Evolutionary conservation across 192 early-diverging fungal species (phyloP), one percentile per base, ranked within the genome.

Genomic region (Dissophora globulifera): DNA sequence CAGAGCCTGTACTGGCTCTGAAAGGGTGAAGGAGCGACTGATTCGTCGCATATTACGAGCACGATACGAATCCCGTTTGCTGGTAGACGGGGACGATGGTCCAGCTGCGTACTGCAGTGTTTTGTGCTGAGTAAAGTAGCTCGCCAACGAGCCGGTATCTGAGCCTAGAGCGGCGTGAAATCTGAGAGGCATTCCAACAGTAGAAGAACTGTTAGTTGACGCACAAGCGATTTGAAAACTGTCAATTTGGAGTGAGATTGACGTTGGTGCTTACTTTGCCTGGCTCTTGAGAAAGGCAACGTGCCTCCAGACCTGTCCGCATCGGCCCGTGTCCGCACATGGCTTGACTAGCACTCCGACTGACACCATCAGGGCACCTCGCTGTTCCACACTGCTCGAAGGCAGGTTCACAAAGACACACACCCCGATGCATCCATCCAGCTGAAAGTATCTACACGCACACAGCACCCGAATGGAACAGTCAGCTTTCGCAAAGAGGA

Each of bases 361-460:
- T 23, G 83, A 67, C 2, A 78, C 63, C 86, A 88, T 88, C 27
- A 55, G 65, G 22, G 86, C 83, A n/a, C 86, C 86, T 35, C 86
- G 75, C 15, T 83, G 72, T 33, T 67, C 62, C 1, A 67, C 55
- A 10, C 47, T 49, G 35, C 79, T 63, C 1, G 70, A 71, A 1
- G 69, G 69, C 6, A 51, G 61, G 33, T 86, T 86, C 47, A 62
- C 35, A 60, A 81, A 88, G 26, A 81, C 83, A 12, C 78, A 65
- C 16, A 88, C 32, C 10, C 86, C 86, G 50, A 78, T 60, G 35
- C 75, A 79, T 2, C 56, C 55, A 13, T 65, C 59, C 35, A 69
- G 55, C 10, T 78, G 67, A 56, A 88, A 88, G 29, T 82, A 85
- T 79, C 86, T 88, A 30, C 41, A 46, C n/a, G 17, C 23, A 62